Evolutionary conservation across 129 eudicot species (phyloP).

Genomic region (Saussurea involucrata): DNA sequence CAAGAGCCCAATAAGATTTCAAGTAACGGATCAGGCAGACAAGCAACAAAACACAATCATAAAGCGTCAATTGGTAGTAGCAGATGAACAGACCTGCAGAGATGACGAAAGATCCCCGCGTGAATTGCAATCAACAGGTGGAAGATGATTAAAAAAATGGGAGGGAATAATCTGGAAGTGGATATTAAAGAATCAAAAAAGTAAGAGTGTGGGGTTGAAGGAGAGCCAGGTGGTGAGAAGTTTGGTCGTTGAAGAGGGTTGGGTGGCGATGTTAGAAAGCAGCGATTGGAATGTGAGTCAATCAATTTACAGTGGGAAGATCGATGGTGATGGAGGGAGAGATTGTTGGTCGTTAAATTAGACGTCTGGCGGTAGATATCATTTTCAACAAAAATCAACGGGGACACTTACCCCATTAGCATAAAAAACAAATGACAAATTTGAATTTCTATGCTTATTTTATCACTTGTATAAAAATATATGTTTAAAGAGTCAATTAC

Average conservation of each 20-base stretch:
- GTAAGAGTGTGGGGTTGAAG: slow-evolving; percentile 19
- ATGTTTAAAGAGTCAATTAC: too few species aligned
- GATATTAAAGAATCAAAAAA: not conserved
- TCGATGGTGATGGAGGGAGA: not conserved
- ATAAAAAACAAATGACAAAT: too few species aligned
- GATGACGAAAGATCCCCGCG: slow-evolving; percentile 4
- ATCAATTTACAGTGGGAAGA: slow-evolving; percentile 12
- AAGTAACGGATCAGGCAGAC: not conserved
- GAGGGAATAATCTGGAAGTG: slow-evolving; percentile 9
- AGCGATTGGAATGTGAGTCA: slow-evolving; percentile 13
- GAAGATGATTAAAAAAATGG: not conserved
- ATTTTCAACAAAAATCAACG: not conserved
- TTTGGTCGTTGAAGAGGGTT: not conserved
- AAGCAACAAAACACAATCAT: not conserved
- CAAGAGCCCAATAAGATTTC: not conserved
- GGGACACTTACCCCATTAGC: too few species aligned
- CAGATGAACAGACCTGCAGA: slow-evolving; percentile 9
- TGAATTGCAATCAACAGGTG: not conserved
- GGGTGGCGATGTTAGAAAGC: not conserved
- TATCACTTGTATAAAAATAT: too few species aligned
- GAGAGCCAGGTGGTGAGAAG: slow-evolving; percentile 11
- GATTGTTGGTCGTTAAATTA: slow-evolving; percentile 8
- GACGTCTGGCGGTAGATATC: slow-evolving; percentile 11
- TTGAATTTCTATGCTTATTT: too few species aligned
- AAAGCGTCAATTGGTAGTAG: not conserved